Evolutionary conservation across 441 rosid species (phyloP), one percentile per base, ranked within the genome.

Genomic region (Populus hybrid): DNA sequence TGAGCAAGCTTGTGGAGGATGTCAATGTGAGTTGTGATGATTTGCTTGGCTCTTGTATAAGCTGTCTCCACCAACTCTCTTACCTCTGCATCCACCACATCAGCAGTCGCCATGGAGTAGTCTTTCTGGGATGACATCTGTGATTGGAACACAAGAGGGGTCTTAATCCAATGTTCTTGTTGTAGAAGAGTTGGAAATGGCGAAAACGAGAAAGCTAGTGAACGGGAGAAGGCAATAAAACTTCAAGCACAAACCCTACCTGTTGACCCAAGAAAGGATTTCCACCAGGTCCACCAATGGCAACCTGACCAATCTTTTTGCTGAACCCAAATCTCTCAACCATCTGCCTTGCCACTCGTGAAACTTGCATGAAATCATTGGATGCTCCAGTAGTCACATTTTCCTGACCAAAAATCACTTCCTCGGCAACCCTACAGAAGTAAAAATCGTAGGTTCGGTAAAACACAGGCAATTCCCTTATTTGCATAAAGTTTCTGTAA

Each of bases 341-440:
- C 98, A 94, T 94, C 83, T 94, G 98, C 77, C 98, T 90, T 63
- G 98, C 98, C 46, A 94, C 98, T n/a, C 98, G 86, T 9, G 97
- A 94, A 11, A 92, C 98, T 86, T 94, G 97, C 97, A 91, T 92
- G 88, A 94, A 92, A 83, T 94, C 98, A 63, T 87, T 94, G 10
- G 98, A 94, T 82, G 98, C 98, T 79, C 98, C 98, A 2, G 98
- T 94, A 12, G 97, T 94, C 75, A 94, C 97, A 85, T 94, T 94
- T 38, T 94, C 98, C 28, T 72, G 67, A 7, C 98, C 98, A 70
- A 91, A 94, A 35, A 94, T 92, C 9, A 94, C 95, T 82, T 94
- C 98, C 82, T 94, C 98, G 0, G 98, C 97, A 69, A 92, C 90
- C 83, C 98, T 94, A 21, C n/a, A 18, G 61, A 72, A 40, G 24